These are phyloP conservation scores for Sarocladium brachiariae DNA, from an alignment of 2,329 filamentous ascomycete genomes.

Conservation along the genomic window DNA sequence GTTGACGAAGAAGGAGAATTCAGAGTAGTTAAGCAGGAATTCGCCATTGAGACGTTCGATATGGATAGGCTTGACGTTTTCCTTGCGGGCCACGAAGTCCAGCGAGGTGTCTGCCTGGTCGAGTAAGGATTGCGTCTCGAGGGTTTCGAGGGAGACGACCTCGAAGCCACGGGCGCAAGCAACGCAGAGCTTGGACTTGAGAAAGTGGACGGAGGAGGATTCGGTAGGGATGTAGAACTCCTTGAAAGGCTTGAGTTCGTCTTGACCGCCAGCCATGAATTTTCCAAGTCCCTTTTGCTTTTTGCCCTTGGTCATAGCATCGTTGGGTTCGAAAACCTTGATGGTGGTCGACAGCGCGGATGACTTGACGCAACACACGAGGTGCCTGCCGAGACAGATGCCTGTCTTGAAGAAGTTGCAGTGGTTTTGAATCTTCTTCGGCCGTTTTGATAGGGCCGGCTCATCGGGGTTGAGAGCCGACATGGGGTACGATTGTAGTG, in stretches of 20 bases:
- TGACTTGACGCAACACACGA: conserved; percentile 95
- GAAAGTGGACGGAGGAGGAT: conserved; percentile 96
- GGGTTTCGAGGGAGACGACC: conserved; percentile 90
- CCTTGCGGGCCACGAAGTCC: conserved; percentile 91
- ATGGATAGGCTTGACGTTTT: conserved; percentile 90
- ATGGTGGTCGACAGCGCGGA: conserved; percentile 90
- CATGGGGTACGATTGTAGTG: conserved; percentile 80
- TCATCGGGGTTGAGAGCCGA: conserved; percentile 82
- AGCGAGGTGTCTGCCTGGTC: conserved; percentile 97
- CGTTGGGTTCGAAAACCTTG: conserved; percentile 98
- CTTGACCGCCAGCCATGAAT: conserved; percentile 89
- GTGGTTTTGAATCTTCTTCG: conserved; percentile 94
- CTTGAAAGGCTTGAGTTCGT: conserved; percentile 94
- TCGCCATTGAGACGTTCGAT: conserved; percentile 96
- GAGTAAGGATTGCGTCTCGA: conserved; percentile 95
- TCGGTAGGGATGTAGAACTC: conserved; percentile 99
- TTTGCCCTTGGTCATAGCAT: conserved; percentile 86
- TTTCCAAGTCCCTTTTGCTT: conserved; percentile 94
- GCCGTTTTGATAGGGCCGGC: conserved; percentile 70
- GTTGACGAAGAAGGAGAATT: conserved; percentile 99
- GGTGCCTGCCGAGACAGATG: conserved; percentile 85
- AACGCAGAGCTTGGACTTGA: conserved; percentile 93
- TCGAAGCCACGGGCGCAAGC: conserved; percentile 94
- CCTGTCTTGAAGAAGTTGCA: conserved; percentile 98
- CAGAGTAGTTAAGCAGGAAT: conserved; percentile 95